Evolutionary conservation across 352 stramenopile genomes (phyloP), one percentile per base, ranked within the genome.

Genomic region (Phytophthora podocarpi): DNA sequence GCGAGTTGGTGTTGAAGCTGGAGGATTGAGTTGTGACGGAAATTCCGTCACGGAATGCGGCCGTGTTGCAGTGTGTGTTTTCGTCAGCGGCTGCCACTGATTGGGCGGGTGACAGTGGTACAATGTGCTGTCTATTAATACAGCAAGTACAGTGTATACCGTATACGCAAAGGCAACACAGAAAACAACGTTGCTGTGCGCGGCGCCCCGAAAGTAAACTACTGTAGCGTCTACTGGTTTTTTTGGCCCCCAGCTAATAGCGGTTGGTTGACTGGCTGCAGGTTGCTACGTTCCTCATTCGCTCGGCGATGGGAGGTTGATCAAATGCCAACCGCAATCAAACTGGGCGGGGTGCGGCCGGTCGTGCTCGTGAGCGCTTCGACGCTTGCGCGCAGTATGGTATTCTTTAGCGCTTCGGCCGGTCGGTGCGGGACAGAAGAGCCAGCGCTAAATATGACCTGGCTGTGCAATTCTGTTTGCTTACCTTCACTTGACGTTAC

Each of bases 11-110:
- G 51, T 63, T 59, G 52, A 64, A 67, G 63, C 35, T 35, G 31
- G 56, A 20, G 30, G 56, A 57, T 66, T 53, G 32, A 18, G 28
- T 67, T 71, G 56, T 71, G 63, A 58, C 55, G 42, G 32, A 55
- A 24, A 40, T n/a, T n/a, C n/a, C n/a, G n/a, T n/a, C n/a, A n/a
- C n/a, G n/a, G n/a, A n/a, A n/a, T n/a, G 39, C 62, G 49, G 42
- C 62, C 41, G 52, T 56, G 51, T 60, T 63, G 9, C 52, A 24
- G 32, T 37, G 16, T 31, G 18, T 46, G n/a, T n/a, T n/a, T 59
- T 59, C 46, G 55, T 53, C 39, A 47, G 24, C 18, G 23, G 18
- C 43, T 11, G 20, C 15, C 18, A 15, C 28, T 35, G 47, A 55
- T 55, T 55, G 34, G 49, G 2, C 30, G 15, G 35, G 24, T 27